Base-by-base conservation (phyloP, 495 filamentous ascomycete species). In the Platismatia glauca region DNA sequence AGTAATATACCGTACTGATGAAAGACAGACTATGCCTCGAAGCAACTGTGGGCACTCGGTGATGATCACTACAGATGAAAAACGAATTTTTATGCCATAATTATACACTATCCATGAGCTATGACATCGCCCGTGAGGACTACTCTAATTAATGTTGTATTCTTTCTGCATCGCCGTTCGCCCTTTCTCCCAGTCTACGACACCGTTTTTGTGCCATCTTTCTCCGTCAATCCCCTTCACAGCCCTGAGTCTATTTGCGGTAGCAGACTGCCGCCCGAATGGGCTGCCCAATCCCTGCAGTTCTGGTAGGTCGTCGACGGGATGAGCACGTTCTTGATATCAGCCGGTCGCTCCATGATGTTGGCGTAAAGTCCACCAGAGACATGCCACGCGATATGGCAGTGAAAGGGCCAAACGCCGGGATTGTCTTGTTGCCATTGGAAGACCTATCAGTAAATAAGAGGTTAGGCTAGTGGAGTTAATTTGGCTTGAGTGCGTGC, bases 311-410 rank as follows among this genome's bases (percentile, higher is more conserved):
- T 7, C 0, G 56, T 46, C 16, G 34, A 57, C 7, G 69, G 69
- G 57, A 72, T 67, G 27, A 37, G 20, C 22, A 58, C 29, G 4
- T 58, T 61, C 33, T 67, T 64, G 37, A 69, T 61, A 55, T 68
- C 60, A 5, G 20, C 53, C 13, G 64, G 60, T 4, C 52, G 52
- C 63, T 68, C 69, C 18, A 73, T 18, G 18, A 68, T 57, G 27
- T 65, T 66, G 15, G 66, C 56, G 33, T 64, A 58, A 1, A 71
- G 41, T 13, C 70, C 64, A 20, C 29, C 43, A 20, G 53, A 58
- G 15, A 67, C 22, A 39, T 69, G 69, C 69, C 69, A 71, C 9
- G 65, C 70, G 35, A 71, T 63, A n/a, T 71, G 71, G 57, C 71
- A 70, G 37, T 67, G 67, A 39, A 69, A 64, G 3, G 61, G 53